Percentiles rank a stretch among this genome's conserved stretches.
Conservation (phyloP, 768 basidiomycete species). For the Tremella fuciformis region DNA sequence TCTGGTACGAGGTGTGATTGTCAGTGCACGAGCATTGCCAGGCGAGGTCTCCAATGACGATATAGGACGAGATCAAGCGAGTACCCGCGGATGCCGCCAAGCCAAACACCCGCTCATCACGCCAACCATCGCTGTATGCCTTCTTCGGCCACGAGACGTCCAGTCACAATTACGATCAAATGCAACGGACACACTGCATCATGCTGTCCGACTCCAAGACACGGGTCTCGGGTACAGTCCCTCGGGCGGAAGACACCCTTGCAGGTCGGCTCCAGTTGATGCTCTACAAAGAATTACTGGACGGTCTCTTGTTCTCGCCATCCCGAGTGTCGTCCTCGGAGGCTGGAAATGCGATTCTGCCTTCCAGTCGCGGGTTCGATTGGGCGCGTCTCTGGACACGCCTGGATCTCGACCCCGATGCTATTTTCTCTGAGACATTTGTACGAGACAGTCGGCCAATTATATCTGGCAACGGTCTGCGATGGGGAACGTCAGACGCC, state of each 20-base stretch:
- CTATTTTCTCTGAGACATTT: conserved; percentile 41
- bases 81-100: conserved; percentile 27
- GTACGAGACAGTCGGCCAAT: conserved; percentile 39
- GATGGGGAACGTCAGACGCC: conserved; percentile 20
- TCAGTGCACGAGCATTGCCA: conserved; percentile 10
- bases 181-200: conserved; percentile 38
- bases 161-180: conserved; percentile 1
- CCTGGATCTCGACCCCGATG: conserved; percentile 34
- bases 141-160: conserved; percentile 20
- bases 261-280: conserved; percentile 51
- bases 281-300: conserved; percentile 52
- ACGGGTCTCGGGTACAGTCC: conserved; percentile 42
- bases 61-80: conserved; percentile 51
- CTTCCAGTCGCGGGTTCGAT: conserved; percentile 25
- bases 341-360: conserved; percentile 1
- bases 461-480: conserved; percentile 44
- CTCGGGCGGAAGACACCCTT: conserved; percentile 46
- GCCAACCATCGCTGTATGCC: conserved; percentile 29
- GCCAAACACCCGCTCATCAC: conserved; percentile 11
- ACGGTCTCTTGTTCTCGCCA: conserved; percentile 37
- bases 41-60: background rate
- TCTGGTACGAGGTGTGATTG: conserved; percentile 72
- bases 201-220: conserved; percentile 53
- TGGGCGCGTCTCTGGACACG: conserved; percentile 37
- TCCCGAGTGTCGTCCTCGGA: background rate